Base-by-base conservation (phyloP, 441 rosid species). In the Erysimum pusillum region DNA sequence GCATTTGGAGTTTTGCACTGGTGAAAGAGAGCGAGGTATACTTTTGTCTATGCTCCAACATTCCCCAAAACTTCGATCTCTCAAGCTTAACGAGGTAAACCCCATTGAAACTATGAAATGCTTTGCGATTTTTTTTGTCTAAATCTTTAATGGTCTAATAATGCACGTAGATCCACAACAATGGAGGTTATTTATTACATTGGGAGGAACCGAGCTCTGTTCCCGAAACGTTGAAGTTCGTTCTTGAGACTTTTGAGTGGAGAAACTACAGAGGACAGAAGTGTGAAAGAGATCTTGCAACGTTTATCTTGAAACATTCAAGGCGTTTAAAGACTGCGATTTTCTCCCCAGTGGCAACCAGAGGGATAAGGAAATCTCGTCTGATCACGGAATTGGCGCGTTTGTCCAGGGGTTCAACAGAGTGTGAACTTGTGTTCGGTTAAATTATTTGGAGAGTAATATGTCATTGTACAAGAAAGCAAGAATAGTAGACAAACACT, bases 331-430 rank as follows among this genome's bases (percentile, higher is more conserved):
- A 35, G 28, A 36, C 10, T 10, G 63, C 63, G 45, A 59, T 12
- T 35, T 59, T 49, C 6, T 18, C 54, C 54, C 54, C 3, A 1
- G 44, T 11, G 44, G 5, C 44, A 41, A 17, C 54, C 11, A 2
- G 9, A 4, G 13, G 8, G 52, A 15, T 10, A 46, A 14, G 11
- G 56, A 51, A 51, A 9, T 34, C 34, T 34, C 42, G 3, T 34
- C 9, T 58, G 7, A 6, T 58, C 25, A 58, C 6, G 0, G 63
- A 58, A 10, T 58, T 58, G 44, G 44, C 42, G 13, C 63, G 42
- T 34, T 58, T 58, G 42, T 10, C 54, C 0, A 49, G 59, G 35
- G 59, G 59, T 53, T 53, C 59, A 53, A 13, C 59, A 25, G 59
- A 25, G 1, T 53, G 59, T 53, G 59, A 53, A 15, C 35, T 53